These are phyloP conservation scores for Pneumocystis carinii DNA, from an alignment of 1,139 yeast species.

Conservation along the genomic window DNA sequence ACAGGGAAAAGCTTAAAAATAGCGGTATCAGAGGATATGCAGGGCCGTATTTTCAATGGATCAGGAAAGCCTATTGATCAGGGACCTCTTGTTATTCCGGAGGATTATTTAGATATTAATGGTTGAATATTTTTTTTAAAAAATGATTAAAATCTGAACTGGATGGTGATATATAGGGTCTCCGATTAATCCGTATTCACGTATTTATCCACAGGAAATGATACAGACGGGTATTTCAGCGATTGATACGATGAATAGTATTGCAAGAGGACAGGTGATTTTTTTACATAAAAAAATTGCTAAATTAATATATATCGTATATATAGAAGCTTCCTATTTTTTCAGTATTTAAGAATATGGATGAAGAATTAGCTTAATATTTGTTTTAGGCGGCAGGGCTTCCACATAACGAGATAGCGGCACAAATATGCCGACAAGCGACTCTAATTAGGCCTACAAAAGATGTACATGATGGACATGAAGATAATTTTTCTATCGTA, in stretches of 20 bases:
- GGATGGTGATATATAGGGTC: conserved; percentile 27
- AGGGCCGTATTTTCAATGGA: conserved; percentile 97
- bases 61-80: conserved; percentile 97
- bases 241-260: conserved; percentile 97
- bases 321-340: not conserved
- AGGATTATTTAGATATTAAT: conserved; percentile 91
- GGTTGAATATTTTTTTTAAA: conserved; percentile 29
- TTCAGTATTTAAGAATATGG: not conserved
- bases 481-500: conserved; percentile 95
- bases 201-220: conserved; percentile 99
- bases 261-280: conserved; percentile 99
- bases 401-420: conserved; percentile 98
- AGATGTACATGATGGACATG: conserved; percentile 99
- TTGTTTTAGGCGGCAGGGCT: conserved; percentile 91
- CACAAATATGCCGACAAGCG: conserved; percentile 99
- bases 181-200: conserved; percentile 93
- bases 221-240: conserved; percentile 97
- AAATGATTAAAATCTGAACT: not conserved
- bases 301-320: not conserved
- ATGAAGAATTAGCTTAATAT: not conserved
- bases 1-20: conserved; percentile 88
- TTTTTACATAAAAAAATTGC: conserved; percentile 38
- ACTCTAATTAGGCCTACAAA: conserved; percentile 90
- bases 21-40: conserved; percentile 90
- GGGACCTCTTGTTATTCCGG: conserved; percentile 97